phyloP scores from a whole-genome alignment of 2,329 filamentous ascomycete genomes.

The Penicillium sp. region DNA sequence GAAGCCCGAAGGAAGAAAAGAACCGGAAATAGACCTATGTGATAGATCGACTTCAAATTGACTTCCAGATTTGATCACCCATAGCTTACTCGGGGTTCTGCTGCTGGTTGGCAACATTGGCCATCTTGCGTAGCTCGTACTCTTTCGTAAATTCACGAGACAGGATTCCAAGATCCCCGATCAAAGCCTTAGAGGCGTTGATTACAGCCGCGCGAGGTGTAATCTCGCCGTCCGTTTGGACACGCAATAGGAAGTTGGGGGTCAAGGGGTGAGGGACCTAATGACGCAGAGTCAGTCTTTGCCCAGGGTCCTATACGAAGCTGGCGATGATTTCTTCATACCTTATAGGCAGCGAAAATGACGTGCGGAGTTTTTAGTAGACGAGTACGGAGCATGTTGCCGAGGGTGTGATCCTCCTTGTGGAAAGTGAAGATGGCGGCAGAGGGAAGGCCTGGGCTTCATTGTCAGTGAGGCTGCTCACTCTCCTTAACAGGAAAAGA shows the following conservation, averaged over 20 bases:
- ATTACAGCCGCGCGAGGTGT: slow-evolving; percentile 86
- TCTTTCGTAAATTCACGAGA: slow-evolving; percentile 89
- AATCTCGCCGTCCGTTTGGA: slow-evolving; percentile 86
- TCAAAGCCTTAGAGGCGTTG: slow-evolving; percentile 73
- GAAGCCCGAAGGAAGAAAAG: slow-evolving; percentile 6
- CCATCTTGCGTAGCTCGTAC: slow-evolving; percentile 83
- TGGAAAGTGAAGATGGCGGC: slow-evolving; percentile 92
- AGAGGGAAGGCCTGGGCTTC: slow-evolving; percentile 73
- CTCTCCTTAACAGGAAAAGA: background rate
- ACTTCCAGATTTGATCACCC: background rate
- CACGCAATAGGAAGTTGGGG: slow-evolving; percentile 64
- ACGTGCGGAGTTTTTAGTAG: slow-evolving; percentile 81
- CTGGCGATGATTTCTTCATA: slow-evolving; percentile 36
- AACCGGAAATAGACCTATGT: background rate
- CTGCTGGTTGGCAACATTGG: slow-evolving; percentile 56
- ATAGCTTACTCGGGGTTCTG: slow-evolving; percentile 28
- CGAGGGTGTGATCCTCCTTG: slow-evolving; percentile 95
- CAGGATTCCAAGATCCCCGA: slow-evolving; percentile 73
- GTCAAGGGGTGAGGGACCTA: slow-evolving; percentile 46
- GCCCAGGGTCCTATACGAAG: background rate
- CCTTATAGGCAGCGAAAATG: slow-evolving; percentile 87
- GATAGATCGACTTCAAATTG: background rate
- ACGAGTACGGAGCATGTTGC: slow-evolving; percentile 80
- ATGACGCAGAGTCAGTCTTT: slow-evolving; percentile 1
- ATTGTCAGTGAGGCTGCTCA: slow-evolving; percentile 3